A percentile compares a stretch with the other conserved stretches of the same genome.
Conservation (phyloP, 2,329 filamentous ascomycete genomes). For the Alternaria burnsii region DNA sequence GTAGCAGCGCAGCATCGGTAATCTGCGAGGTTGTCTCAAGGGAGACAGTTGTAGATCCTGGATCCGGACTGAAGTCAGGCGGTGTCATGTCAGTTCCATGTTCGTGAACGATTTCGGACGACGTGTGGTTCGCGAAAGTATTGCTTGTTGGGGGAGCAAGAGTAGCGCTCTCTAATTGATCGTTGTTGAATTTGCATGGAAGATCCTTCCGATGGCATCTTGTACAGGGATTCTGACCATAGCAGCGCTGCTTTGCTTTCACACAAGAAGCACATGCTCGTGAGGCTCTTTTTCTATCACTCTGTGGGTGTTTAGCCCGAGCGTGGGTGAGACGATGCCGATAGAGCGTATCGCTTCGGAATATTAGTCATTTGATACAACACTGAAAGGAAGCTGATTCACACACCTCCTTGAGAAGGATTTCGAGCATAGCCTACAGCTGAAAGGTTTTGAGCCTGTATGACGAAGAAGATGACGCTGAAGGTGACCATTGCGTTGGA, state of each 20-base stretch:
- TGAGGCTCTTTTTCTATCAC: neutral
- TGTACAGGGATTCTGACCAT: neutral
- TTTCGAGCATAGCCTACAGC: neutral
- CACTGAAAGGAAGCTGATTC: neutral
- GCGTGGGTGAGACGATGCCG: neutral
- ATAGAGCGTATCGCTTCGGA: neutral
- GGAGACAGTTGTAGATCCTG: neutral
- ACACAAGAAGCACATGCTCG: conserved; percentile 1
- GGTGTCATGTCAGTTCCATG: neutral
- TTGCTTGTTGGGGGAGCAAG: neutral
- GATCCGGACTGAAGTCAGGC: neutral
- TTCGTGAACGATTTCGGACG: neutral
- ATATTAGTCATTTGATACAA: neutral
- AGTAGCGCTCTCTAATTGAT: neutral
- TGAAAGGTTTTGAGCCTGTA: neutral
- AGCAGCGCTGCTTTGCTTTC: neutral
- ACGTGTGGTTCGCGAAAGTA: neutral
- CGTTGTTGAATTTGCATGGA: neutral
- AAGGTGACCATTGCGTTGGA: conserved; percentile 1
- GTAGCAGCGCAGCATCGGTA: neutral
- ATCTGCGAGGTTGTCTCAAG: neutral
- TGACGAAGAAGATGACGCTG: conserved; percentile 2
- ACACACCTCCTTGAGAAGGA: neutral
- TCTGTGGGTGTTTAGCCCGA: neutral
- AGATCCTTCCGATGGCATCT: neutral